These are phyloP conservation scores for Ogataea hybrid DNA, from an alignment of 1,139 yeast species.

Conservation along the genomic window DNA sequence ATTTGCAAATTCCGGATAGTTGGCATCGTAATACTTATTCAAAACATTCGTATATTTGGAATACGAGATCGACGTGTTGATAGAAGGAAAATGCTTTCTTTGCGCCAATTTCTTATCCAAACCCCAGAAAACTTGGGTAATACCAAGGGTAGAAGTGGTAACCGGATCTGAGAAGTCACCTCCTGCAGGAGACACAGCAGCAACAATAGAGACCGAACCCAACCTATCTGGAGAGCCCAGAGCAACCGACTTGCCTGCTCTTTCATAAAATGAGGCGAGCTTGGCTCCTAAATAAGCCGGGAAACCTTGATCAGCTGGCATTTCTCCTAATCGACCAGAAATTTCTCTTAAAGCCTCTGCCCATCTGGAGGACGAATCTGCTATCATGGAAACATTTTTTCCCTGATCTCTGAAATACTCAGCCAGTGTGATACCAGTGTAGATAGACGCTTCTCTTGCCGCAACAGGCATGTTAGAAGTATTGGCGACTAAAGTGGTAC, in stretches of 20 bases:
- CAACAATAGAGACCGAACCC: conserved; percentile 98
- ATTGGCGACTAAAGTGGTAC: conserved; percentile 97
- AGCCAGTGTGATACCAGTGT: conserved; percentile 97
- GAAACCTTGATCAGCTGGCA: conserved; percentile 99
- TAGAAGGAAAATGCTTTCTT: conserved; percentile 99
- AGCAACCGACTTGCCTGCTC: conserved; percentile 97
- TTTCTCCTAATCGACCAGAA: conserved; percentile 99
- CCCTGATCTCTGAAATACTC: conserved; percentile 99
- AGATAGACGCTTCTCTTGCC: conserved; percentile 98
- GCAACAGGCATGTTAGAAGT: conserved; percentile 99
- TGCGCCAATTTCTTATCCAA: conserved; percentile 98
- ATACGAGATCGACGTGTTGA: conserved; percentile 92
- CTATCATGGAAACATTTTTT: conserved; percentile 98
- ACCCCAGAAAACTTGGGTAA: conserved; percentile 99
- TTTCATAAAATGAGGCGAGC: conserved; percentile 97
- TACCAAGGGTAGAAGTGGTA: conserved; percentile 96
- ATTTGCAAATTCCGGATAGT: conserved; percentile 87
- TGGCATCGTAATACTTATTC: conserved; percentile 78
- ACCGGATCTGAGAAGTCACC: conserved; percentile 99
- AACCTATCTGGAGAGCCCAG: conserved; percentile 94
- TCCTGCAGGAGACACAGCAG: conserved; percentile 99
- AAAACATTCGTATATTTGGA: conserved; percentile 91
- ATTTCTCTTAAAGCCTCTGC: conserved; percentile 99
- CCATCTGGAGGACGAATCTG: conserved; percentile 99
- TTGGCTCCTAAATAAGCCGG: conserved; percentile 99